Base-by-base conservation (phyloP, 352 stramenopile species). In the Phytophthora pisi region DNA sequence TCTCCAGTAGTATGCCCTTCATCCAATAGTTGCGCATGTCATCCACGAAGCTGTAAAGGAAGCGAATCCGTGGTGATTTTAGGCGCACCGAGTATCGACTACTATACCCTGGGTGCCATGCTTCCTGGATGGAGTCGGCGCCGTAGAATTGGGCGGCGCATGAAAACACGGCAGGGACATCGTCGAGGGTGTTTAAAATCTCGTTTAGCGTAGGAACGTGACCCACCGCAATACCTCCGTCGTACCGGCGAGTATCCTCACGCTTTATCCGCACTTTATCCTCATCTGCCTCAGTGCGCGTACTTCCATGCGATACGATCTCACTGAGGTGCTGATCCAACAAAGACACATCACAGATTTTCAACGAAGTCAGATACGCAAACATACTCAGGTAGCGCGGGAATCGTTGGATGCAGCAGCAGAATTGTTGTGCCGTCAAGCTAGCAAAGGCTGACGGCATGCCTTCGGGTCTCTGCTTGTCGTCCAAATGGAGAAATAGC, bases 1-100 rank as follows among this genome's bases (percentile, higher is more conserved):
- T 95, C 57, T 84, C 57, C 24, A 93, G 54, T 38, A 95, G 42
- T 34, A 87, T 64, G 16, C 88, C 88, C 20, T 92, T 85, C 26
- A 91, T 65, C 47, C 78, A 90, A 43, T 96, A 95, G 5, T 80
- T 78, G 18, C 82, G 80, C 51, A 96, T 77, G 36, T 96, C 88
- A 51, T 91, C 78, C 18, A 96, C 61, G 63, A 96, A 95, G 36
- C 83, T 88, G 64, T 93, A 93, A 23, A 96, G 66, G 40, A 96
- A 89, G 20, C 88, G 86, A 31, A 95, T 91, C 7, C 86, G 80
- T 16, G 88, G 88, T 10, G 88, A 93, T 47, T 87, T 89, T 0
- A 96, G 60, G 0, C 88, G 86, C 9, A 96, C 68, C 0, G 84
- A 86, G 42, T 90, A 90, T 11, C 86, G 77, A 43, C 82, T 93